phyloP scores from a whole-genome alignment of 1,284 basidiomycete genomes.

The Puccinia horiana region DNA sequence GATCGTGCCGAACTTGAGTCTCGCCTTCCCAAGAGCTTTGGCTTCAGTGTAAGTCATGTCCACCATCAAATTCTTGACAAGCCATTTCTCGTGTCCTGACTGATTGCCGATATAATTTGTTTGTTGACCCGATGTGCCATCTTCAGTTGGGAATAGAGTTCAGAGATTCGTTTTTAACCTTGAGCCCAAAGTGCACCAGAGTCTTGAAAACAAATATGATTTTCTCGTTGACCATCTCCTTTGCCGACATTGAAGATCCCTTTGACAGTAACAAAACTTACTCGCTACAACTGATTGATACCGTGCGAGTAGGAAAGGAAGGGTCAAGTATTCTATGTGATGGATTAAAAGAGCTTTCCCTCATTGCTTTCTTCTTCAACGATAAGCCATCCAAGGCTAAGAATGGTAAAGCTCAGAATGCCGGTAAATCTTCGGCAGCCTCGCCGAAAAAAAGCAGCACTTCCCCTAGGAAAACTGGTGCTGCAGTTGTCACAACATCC shows the following conservation, averaged over 20 bases:
- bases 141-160: conserved; percentile 69
- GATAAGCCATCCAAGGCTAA: conserved; percentile 57
- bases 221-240: conserved; percentile 79
- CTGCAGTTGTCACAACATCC: conserved; percentile 39
- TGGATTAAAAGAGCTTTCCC: conserved; percentile 76
- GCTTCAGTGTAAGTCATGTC: conserved; percentile 71
- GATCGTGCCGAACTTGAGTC: conserved; percentile 80
- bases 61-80: background rate
- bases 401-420: conserved; percentile 59
- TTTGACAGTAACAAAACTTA: conserved; percentile 73
- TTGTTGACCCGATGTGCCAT: background rate
- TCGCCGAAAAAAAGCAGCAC: background rate
- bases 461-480: conserved; percentile 52
- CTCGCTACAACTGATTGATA: conserved; percentile 85
- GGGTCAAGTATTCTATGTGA: conserved; percentile 76
- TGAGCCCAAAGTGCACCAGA: conserved; percentile 77
- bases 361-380: conserved; percentile 80
- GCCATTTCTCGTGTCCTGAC: background rate
- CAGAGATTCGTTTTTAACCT: conserved; percentile 80
- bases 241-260: conserved; percentile 75
- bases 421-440: conserved; percentile 1
- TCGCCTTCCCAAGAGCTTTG: conserved; percentile 83
- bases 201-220: conserved; percentile 78
- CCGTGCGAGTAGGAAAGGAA: conserved; percentile 74
- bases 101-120: background rate